Evolutionary conservation across 2,329 filamentous ascomycete genomes (phyloP).

Genomic region (Sclerotinia minor): DNA sequence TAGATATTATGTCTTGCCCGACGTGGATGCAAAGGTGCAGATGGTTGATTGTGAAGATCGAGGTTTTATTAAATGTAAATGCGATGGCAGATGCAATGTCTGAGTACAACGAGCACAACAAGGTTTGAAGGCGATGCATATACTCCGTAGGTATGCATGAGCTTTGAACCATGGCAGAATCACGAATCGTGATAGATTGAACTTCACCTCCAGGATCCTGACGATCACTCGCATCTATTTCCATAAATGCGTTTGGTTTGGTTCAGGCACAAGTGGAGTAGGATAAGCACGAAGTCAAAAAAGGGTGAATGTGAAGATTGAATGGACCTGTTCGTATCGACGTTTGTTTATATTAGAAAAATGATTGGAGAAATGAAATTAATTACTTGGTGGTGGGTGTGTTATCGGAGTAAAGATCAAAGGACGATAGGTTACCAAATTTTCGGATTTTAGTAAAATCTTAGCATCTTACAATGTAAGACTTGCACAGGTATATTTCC

Average conservation of each 20-base stretch:
- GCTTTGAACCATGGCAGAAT: neutral
- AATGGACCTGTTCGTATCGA: neutral
- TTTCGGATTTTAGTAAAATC: neutral
- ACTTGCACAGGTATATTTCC: neutral
- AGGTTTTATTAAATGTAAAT: neutral
- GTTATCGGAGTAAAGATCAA: neutral
- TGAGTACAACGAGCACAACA: neutral
- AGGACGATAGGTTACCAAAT: neutral
- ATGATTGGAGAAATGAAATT: neutral
- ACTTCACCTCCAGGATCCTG: neutral
- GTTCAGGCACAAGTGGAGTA: neutral
- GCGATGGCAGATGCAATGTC: conserved; percentile 2
- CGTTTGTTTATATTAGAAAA: neutral
- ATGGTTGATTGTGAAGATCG: neutral
- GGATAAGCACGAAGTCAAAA: neutral
- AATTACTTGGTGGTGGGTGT: neutral
- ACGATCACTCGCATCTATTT: conserved; percentile 1
- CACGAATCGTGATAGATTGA: neutral
- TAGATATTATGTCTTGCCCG: neutral
- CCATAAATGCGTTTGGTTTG: neutral
- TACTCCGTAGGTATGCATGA: neutral
- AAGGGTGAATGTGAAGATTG: neutral
- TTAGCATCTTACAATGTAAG: too few species aligned
- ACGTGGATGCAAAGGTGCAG: conserved; percentile 12
- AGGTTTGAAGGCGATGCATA: neutral